A percentile compares a stretch with the other conserved stretches of the same genome.
These are phyloP conservation scores for Podaxis sp. DNA, from an alignment of 768 basidiomycete genomes.

Conservation along the genomic window DNA sequence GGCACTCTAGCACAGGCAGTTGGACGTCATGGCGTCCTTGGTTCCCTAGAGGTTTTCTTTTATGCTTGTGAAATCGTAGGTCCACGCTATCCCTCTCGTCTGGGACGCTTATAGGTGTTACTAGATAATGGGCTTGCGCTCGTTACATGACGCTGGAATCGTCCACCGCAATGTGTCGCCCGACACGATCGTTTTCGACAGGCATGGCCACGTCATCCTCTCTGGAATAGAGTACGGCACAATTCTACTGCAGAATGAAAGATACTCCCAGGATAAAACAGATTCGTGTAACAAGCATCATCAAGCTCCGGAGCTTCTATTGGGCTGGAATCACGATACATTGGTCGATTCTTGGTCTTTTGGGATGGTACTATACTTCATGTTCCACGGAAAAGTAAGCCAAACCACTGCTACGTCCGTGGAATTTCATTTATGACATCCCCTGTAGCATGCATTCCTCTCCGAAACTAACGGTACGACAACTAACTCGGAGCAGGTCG, in stretches of 20 bases:
- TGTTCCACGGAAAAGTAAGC: slow-evolving; percentile 48
- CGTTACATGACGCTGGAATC: slow-evolving; percentile 46
- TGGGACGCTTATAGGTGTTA: neutral
- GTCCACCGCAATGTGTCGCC: slow-evolving; percentile 48
- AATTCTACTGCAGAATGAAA: slow-evolving; percentile 18
- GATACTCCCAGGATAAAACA: slow-evolving; percentile 1
- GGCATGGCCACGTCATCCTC: slow-evolving; percentile 46
- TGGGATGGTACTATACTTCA: slow-evolving; percentile 50
- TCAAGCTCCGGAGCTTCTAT: slow-evolving; percentile 52
- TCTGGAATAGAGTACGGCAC: slow-evolving; percentile 38
- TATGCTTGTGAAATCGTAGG: slow-evolving; percentile 53
- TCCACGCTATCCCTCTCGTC: neutral
- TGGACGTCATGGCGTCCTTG: slow-evolving; percentile 31
- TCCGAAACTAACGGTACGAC: slow-evolving; percentile 17
- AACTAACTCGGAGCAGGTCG: neutral
- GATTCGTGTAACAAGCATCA: slow-evolving; percentile 24
- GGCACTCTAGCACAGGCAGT: slow-evolving; percentile 32
- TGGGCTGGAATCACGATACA: slow-evolving; percentile 54
- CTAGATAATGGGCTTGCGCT: slow-evolving; percentile 42
- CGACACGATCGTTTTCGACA: slow-evolving; percentile 42
- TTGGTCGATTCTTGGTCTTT: slow-evolving; percentile 63
- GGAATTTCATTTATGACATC: neutral
- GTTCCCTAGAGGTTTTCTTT: slow-evolving; percentile 35
- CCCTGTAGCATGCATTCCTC: slow-evolving; percentile 42
- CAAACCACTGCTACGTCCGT: neutral